A percentile compares a stretch with the other conserved stretches of the same genome.
Evolutionary conservation across 176 grass and related monocot species (phyloP).

Genomic region (Tuctoria greenei): DNA sequence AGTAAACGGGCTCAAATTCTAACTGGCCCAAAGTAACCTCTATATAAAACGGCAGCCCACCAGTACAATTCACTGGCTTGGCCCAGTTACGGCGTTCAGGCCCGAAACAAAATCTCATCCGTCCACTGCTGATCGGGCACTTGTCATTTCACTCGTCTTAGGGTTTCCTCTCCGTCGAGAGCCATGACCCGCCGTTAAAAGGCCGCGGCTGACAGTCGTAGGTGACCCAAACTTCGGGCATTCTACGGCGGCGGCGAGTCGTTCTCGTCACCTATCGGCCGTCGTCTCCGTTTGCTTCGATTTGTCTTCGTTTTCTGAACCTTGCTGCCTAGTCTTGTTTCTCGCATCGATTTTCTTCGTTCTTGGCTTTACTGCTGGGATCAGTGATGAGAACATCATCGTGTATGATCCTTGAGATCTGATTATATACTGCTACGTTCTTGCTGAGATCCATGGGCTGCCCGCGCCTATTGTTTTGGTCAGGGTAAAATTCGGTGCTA

Average conservation of each 20-base stretch:
- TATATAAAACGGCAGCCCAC: neutral
- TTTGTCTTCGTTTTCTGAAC: neutral
- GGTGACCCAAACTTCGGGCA: neutral
- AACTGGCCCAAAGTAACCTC: neutral
- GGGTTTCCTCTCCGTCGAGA: conserved; percentile 17
- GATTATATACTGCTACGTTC: conserved; percentile 80
- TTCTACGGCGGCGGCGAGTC: neutral
- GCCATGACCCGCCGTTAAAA: conserved; percentile 20
- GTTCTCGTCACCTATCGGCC: neutral
- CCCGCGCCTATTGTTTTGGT: neutral
- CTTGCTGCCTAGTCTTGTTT: neutral
- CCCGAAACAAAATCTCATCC: neutral
- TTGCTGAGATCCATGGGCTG: conserved; percentile 51
- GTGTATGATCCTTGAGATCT: conserved; percentile 47
- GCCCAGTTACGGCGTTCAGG: neutral
- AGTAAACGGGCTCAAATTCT: neutral
- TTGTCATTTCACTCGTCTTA: neutral
- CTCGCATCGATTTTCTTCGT: neutral
- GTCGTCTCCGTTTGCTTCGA: neutral
- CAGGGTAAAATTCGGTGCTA: neutral
- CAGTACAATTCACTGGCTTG: neutral
- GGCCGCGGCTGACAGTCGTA: neutral
- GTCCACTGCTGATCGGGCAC: neutral
- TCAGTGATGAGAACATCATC: conserved; percentile 52
- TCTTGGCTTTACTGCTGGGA: neutral